Conservation (phyloP, 2,329 filamentous ascomycete species). For the Fusarium chuoi region DNA sequence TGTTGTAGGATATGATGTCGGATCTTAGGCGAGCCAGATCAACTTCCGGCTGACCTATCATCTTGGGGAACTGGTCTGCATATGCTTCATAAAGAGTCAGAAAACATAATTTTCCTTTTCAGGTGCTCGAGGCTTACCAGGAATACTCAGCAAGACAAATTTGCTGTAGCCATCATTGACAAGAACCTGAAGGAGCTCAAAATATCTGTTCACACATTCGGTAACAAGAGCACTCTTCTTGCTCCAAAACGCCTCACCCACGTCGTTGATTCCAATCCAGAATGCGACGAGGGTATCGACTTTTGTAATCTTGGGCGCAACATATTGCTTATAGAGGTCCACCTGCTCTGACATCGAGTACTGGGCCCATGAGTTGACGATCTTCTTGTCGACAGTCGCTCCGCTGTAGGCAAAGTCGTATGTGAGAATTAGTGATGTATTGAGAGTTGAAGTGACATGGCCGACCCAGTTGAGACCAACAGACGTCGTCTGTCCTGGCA, state of each 20-base stretch:
- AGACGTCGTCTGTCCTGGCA: conserved; percentile 33
- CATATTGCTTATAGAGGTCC: conserved; percentile 28
- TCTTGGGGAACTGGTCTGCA: conserved; percentile 26
- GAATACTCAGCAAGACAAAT: conserved; percentile 26
- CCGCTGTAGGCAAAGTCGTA: conserved; percentile 38
- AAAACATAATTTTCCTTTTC: fast-evolving
- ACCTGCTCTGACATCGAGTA: conserved; percentile 35
- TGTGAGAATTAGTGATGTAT: conserved; percentile 26
- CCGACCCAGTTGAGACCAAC: conserved; percentile 38
- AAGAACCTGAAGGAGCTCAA: conserved; percentile 27
- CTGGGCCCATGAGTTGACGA: conserved; percentile 31
- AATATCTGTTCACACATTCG: conserved; percentile 25
- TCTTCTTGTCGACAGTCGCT: conserved; percentile 34
- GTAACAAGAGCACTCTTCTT: conserved; percentile 18
- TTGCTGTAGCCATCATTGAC: conserved; percentile 14
- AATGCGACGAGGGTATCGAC: conserved; percentile 18
- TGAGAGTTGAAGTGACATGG: conserved; percentile 24
- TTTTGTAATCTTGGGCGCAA: conserved; percentile 1
- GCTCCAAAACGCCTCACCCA: conserved; percentile 36
- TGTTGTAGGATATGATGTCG: conserved; percentile 24
- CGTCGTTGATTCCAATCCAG: conserved; percentile 39
- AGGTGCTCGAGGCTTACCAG: not conserved
- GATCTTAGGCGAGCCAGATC: conserved; percentile 17
- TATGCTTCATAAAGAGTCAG: not conserved
- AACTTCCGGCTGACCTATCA: conserved; percentile 19